Base-by-base conservation (phyloP, 2,329 filamentous ascomycete genomes). In the Fusarium fracticaudum region DNA sequence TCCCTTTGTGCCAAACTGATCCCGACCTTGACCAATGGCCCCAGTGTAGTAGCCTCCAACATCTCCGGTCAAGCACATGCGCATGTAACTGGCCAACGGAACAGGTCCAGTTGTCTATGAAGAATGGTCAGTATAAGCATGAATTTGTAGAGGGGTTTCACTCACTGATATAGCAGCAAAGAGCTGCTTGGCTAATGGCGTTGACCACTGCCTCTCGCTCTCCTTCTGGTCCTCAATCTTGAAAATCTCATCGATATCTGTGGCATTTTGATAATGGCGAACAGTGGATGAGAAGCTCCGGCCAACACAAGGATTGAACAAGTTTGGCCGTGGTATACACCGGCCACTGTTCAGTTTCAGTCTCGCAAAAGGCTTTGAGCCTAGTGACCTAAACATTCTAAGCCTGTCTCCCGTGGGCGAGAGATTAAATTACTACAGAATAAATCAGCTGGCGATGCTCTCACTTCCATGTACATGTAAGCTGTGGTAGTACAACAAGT, bases 21-120 rank as follows among this genome's bases (percentile, higher is more conserved):
- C 95, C 53, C 91, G 89, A 26, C 89, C 91, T 68, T 90, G 84
- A 14, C 88, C 87, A 48, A 92, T 88, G 31, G 91, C 90, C 10
- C 92, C 90, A 2, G 95, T 98, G 84, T 99, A 99, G 85, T 99
- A 99, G 61, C 96, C 96, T 67, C 94, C 95, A 44, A 94, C 85
- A 70, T 96, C 94, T 17, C 94, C 93, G 2, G 96, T 99, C 73
- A 99, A 90, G 82, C 96, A 98, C 92, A 98, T 97, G 81, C 96
- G 95, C 96, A 99, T 99, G 83, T 95, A 99, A 60, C 94, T 92
- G 10, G 96, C 95, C 69, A 99, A 89, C 2, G 96, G 94, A 35
- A 98, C 91, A 8, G 96, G 96, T 0, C 96, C 96, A 17, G 96
- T 98, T 45, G 92, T 84, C 85, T 87, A 63, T 22, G 47, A 50